A percentile compares a stretch with the other conserved stretches of the same genome.
phyloP scores from a whole-genome alignment of 306 rosid species.

The Nissolia schottii region DNA sequence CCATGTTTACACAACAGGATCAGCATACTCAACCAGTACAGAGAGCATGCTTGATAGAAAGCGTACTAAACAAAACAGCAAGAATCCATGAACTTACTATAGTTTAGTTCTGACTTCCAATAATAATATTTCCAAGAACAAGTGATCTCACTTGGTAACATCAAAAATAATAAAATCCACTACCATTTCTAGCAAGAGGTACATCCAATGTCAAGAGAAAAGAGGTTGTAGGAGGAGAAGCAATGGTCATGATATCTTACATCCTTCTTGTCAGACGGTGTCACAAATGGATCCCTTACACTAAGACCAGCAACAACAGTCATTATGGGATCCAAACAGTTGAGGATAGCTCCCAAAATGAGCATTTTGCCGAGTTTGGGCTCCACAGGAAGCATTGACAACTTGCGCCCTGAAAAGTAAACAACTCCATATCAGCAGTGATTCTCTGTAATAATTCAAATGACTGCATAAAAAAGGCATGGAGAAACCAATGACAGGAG shows the following conservation, averaged over 20 bases:
- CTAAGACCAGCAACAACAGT: slow-evolving; percentile 96
- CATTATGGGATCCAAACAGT: slow-evolving; percentile 91
- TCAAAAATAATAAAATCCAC: slow-evolving; percentile 5
- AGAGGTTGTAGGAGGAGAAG: background rate
- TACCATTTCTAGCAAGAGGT: slow-evolving; percentile 9
- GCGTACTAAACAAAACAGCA: slow-evolving; percentile 7
- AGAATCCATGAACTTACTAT: background rate
- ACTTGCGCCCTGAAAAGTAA: slow-evolving; percentile 73
- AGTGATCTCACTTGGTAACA: background rate
- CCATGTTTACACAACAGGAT: slow-evolving; percentile 6
- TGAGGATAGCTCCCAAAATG: slow-evolving; percentile 78
- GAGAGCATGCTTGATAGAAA: background rate
- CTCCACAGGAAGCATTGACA: slow-evolving; percentile 89
- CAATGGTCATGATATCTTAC: slow-evolving; percentile 49
- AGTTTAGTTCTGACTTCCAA: background rate
- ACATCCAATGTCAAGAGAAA: background rate
- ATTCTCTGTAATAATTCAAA: background rate
- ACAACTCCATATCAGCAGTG: slow-evolving; percentile 18
- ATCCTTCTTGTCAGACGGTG: slow-evolving; percentile 83
- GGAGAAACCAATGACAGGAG: background rate
- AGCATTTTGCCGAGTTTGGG: slow-evolving; percentile 99
- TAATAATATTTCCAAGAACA: background rate
- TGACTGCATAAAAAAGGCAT: background rate
- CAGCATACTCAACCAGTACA: background rate
- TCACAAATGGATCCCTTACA: slow-evolving; percentile 89